Evolutionary conservation across 768 basidiomycete species (phyloP).

Genomic region (Zangia roseola): DNA sequence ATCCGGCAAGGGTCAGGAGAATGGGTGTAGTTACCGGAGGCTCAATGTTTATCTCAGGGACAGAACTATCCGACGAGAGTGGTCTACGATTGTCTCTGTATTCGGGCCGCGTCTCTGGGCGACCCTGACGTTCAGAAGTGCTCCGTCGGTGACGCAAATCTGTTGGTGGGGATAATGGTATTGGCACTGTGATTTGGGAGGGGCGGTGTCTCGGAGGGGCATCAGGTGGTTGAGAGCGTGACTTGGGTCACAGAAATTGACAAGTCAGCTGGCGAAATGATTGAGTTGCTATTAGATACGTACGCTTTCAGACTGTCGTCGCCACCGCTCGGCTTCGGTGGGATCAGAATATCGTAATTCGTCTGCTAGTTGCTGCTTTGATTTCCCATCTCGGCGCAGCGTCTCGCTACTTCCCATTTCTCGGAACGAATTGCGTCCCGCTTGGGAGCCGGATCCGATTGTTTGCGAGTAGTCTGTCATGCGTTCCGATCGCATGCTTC

Average conservation of each 20-base stretch:
- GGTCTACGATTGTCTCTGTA: conserved; percentile 22
- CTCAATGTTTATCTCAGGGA: conserved; percentile 33
- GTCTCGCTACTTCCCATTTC: conserved; percentile 21
- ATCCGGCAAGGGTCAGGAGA: conserved; percentile 5
- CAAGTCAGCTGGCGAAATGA: not conserved
- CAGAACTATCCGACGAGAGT: conserved; percentile 33
- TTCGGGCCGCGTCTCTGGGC: conserved; percentile 15
- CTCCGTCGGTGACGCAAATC: conserved; percentile 18
- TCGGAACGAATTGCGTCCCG: conserved; percentile 10
- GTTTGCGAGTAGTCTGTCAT: conserved; percentile 24
- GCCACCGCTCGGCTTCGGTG: conserved; percentile 31
- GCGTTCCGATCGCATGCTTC: conserved; percentile 27
- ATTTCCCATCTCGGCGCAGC: conserved; percentile 11
- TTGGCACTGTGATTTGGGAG: conserved; percentile 21
- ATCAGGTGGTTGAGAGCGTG: conserved; percentile 13
- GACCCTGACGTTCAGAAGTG: conserved; percentile 27
- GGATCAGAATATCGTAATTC: conserved; percentile 37
- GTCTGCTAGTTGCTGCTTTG: conserved; percentile 34
- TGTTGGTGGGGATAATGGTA: conserved; percentile 27
- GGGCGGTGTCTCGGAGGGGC: conserved; percentile 19
- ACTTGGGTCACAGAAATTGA: conserved; percentile 10
- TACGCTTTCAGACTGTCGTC: conserved; percentile 23
- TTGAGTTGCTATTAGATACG: not conserved
- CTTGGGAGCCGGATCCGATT: conserved; percentile 17
- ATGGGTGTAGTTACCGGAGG: conserved; percentile 26